Evolutionary conservation across 1,139 yeast genomes (phyloP).

Genomic region (Diutina siamensis): DNA sequence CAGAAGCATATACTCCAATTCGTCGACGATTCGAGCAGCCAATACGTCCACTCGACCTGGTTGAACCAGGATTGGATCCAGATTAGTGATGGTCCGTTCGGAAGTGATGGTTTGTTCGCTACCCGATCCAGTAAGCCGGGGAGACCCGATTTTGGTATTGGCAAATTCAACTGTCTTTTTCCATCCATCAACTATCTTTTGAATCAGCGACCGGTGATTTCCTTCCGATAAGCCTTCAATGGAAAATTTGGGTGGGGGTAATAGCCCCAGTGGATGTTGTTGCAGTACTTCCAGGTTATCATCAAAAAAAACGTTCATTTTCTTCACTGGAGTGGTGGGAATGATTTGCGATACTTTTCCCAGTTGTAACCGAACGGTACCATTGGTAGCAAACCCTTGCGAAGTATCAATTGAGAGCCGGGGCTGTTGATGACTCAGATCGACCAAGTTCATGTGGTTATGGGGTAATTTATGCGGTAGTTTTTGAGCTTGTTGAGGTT

Average conservation of each 20-base stretch:
- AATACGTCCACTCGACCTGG: slow-evolving; percentile 54
- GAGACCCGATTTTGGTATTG: not conserved
- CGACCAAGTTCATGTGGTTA: slow-evolving; percentile 30
- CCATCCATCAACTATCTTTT: slow-evolving; percentile 32
- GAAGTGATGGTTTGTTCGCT: not conserved
- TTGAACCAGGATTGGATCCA: slow-evolving; percentile 10
- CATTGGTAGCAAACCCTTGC: slow-evolving; percentile 39
- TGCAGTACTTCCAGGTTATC: not conserved
- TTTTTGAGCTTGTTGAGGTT: slow-evolving; percentile 6
- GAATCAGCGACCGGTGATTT: slow-evolving; percentile 26
- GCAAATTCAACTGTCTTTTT: not conserved
- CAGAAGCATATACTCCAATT: slow-evolving; percentile 39
- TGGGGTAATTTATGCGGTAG: slow-evolving; percentile 11
- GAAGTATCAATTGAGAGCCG: not conserved
- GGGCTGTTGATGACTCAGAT: slow-evolving; percentile 9
- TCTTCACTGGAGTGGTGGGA: slow-evolving; percentile 62
- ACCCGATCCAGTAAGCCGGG: not conserved
- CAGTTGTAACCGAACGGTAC: slow-evolving; percentile 36
- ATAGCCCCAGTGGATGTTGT: not conserved
- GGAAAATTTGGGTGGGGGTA: slow-evolving; percentile 1
- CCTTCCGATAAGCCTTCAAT: slow-evolving; percentile 12
- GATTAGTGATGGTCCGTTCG: not conserved
- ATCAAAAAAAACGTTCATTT: slow-evolving; percentile 23
- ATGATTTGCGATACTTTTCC: slow-evolving; percentile 34
- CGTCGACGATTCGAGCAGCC: slow-evolving; percentile 72